phyloP scores from a whole-genome alignment of 2,329 filamentous ascomycete genomes.

The Aureobasidium sp. region DNA sequence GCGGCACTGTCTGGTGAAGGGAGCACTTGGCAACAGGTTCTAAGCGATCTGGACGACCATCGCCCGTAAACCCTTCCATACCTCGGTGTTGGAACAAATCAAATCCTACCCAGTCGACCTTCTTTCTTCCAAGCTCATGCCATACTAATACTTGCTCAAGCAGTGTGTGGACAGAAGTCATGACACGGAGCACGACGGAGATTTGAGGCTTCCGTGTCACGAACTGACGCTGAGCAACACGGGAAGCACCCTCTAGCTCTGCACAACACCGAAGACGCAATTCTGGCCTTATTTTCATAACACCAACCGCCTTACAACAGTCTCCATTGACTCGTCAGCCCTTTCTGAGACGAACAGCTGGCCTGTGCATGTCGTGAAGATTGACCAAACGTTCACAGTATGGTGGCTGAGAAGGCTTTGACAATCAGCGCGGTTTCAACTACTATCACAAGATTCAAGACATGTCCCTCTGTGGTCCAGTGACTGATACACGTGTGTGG shows the following conservation, averaged over 20 bases:
- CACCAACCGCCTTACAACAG: conserved; percentile 4
- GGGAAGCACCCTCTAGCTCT: conserved; percentile 9
- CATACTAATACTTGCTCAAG: neutral
- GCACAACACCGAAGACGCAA: conserved; percentile 13
- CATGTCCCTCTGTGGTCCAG: neutral
- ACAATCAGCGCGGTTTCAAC: neutral
- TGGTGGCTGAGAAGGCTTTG: neutral
- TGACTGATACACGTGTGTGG: neutral
- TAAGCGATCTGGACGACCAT: neutral
- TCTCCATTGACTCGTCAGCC: neutral
- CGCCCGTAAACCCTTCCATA: neutral
- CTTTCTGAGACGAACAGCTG: conserved; percentile 2
- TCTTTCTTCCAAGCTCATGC: conserved; percentile 4
- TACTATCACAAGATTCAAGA: neutral
- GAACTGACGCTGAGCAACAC: conserved; percentile 9
- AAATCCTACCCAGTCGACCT: conserved; percentile 11
- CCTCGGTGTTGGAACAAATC: conserved; percentile 1
- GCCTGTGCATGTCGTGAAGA: conserved; percentile 10
- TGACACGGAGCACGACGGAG: conserved; percentile 10
- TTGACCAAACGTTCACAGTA: neutral
- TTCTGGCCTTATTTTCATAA: conserved; percentile 5
- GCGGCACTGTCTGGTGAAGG: neutral
- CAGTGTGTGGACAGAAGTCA: neutral
- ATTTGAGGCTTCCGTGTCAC: conserved; percentile 14
- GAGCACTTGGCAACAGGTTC: neutral